Conservation (phyloP, 1,139 yeast species). For the Yamadazyma triangularis region DNA sequence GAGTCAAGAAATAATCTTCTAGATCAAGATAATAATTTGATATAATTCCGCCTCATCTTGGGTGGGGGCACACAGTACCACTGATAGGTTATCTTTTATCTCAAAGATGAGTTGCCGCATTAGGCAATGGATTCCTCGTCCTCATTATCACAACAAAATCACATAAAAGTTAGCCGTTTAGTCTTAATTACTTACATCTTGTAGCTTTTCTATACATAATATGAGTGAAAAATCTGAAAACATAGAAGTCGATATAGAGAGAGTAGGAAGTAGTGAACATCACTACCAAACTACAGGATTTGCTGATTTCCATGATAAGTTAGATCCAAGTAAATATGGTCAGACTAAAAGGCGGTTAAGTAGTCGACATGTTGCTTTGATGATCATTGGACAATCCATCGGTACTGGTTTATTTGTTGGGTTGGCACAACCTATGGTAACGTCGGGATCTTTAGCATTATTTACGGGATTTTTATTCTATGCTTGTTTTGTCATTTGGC, state of each 20-base stretch:
- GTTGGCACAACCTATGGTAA: slow-evolving; percentile 27
- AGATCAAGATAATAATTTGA: no score
- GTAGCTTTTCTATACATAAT: no score
- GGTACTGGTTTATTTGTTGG: slow-evolving; percentile 47
- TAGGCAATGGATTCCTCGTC: no score
- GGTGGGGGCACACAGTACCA: no score
- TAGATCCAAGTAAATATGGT: slow-evolving; percentile 31
- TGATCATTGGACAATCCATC: slow-evolving; percentile 50
- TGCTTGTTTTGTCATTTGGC: slow-evolving; percentile 34
- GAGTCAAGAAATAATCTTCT: no score
- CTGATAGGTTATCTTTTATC: no score
- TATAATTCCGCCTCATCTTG: no score
- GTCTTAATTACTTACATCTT: no score
- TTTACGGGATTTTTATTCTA: slow-evolving; percentile 32
- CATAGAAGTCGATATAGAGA: slow-evolving; percentile 21
- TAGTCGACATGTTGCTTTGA: slow-evolving; percentile 43
- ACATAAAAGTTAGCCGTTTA: no score
- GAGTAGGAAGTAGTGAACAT: slow-evolving; percentile 15
- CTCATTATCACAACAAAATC: no score
- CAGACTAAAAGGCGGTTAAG: slow-evolving; percentile 34
- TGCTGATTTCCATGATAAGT: slow-evolving; percentile 28
- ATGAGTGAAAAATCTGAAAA: slow-evolving; percentile 8
- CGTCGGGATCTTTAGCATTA: slow-evolving; percentile 34
- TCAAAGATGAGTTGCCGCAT: no score
- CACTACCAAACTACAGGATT: slow-evolving; percentile 16